Percentiles rank a stretch among this genome's conserved stretches.
Evolutionary conservation across 768 basidiomycete species (phyloP).

Genomic region (Panaeolus cyanescens): DNA sequence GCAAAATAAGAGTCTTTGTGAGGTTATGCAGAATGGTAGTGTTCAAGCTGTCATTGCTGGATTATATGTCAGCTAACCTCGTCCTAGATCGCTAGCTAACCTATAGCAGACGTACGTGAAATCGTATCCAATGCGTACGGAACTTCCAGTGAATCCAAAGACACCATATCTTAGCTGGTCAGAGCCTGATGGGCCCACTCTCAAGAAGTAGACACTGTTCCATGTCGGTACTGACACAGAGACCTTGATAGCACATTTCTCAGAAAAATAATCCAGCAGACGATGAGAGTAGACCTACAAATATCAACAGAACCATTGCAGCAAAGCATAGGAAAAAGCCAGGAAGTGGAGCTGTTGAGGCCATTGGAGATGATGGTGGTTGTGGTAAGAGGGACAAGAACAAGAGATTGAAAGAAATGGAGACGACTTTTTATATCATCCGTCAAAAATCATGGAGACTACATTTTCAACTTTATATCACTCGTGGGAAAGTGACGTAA

Average conservation of each 20-base stretch:
- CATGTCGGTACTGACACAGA: conserved; percentile 78
- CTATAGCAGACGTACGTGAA: conserved; percentile 42
- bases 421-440: neutral
- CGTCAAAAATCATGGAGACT: neutral
- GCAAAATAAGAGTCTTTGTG: conserved; percentile 73
- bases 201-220: conserved; percentile 68
- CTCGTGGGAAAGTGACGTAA: neutral
- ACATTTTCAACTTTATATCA: neutral
- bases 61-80: neutral
- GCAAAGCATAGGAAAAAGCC: conserved; percentile 74
- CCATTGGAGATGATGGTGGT: conserved; percentile 32
- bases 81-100: neutral
- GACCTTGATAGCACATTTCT: conserved; percentile 41
- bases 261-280: neutral
- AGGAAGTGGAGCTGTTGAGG: conserved; percentile 58
- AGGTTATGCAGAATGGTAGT: conserved; percentile 63
- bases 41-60: conserved; percentile 48
- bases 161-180: conserved; percentile 60
- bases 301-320: conserved; percentile 68
- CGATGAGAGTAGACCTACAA: conserved; percentile 45
- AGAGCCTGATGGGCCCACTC: conserved; percentile 39
- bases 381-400: neutral
- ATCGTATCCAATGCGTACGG: conserved; percentile 57
- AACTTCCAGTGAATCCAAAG: conserved; percentile 73
- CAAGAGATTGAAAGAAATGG: neutral